A percentile compares a stretch with the other conserved stretches of the same genome.
phyloP scores from a whole-genome alignment of 306 rosid genomes.

The Oemleria cerasiformis region DNA sequence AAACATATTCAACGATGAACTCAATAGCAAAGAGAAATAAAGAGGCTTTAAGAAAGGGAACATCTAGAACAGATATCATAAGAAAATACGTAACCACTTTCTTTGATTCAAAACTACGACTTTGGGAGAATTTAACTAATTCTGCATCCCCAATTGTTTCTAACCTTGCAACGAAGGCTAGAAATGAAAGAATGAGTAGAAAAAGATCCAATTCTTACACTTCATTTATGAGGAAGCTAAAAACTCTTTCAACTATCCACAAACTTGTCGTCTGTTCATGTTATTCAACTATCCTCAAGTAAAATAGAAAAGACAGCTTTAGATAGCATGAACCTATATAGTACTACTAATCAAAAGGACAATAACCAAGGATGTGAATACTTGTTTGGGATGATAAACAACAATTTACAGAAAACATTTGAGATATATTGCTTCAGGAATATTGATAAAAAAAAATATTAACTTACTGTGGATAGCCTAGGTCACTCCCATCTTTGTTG shows the following conservation, averaged over 20 bases:
- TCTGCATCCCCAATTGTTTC: neutral
- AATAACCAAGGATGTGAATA: neutral
- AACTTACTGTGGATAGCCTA: slow-evolving; percentile 52
- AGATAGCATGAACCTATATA: neutral
- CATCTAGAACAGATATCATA: neutral
- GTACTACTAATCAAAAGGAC: neutral
- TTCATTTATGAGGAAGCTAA: neutral
- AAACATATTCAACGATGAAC: neutral
- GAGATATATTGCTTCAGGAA: neutral
- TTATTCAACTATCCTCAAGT: neutral
- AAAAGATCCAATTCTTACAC: neutral
- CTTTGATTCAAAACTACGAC: neutral
- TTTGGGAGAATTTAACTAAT: neutral
- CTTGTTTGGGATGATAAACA: neutral
- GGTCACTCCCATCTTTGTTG: slow-evolving; percentile 52
- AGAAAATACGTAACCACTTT: neutral
- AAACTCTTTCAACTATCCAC: neutral
- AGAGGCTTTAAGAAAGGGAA: neutral
- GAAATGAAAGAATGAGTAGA: neutral
- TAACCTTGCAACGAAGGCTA: neutral
- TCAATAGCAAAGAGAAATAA: neutral
- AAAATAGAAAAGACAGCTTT: neutral
- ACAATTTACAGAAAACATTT: neutral
- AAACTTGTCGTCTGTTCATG: neutral
- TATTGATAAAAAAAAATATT: slow-evolving; percentile 1